Percentiles rank a stretch among this genome's conserved stretches.
Conservation (phyloP, 2,329 filamentous ascomycete genomes). For the Anisogramma anomala region DNA sequence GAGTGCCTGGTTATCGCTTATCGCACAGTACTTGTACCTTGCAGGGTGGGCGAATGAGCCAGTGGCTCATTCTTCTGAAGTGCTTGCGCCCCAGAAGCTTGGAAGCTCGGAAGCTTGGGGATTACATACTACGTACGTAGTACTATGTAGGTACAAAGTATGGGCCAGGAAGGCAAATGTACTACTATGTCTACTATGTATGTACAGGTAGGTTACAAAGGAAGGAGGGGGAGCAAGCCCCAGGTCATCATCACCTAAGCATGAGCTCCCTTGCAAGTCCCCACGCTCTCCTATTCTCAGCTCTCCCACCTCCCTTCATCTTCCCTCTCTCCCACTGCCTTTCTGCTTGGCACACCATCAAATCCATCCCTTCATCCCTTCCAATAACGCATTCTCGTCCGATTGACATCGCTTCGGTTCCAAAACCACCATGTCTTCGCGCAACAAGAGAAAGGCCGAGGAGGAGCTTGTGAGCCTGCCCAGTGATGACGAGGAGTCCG, state of each 20-base stretch:
- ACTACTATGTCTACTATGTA: no score
- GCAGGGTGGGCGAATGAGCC: no score
- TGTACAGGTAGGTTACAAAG: no score
- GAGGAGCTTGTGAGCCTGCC: conserved; percentile 44
- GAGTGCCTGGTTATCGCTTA: no score
- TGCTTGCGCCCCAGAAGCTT: no score
- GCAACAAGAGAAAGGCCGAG: conserved; percentile 43
- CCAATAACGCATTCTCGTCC: conserved; percentile 11
- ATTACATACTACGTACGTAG: no score
- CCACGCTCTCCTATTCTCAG: conserved; percentile 17
- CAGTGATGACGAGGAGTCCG: conserved; percentile 39
- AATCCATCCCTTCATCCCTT: background rate
- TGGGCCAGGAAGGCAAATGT: no score
- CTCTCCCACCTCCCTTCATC: conserved; percentile 17
- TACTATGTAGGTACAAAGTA: no score
- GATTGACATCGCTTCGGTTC: conserved; percentile 19
- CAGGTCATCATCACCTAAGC: background rate
- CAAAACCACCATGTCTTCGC: conserved; percentile 31
- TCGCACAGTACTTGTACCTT: no score
- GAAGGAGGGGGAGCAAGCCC: no score
- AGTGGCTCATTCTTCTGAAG: no score
- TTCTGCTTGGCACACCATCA: background rate
- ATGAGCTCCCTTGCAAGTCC: background rate
- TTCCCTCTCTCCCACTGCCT: conserved; percentile 5
- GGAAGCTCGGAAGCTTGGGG: no score